These are phyloP conservation scores for Diaporthe sp. DNA, from an alignment of 2,329 filamentous ascomycete species.

Conservation along the genomic window DNA sequence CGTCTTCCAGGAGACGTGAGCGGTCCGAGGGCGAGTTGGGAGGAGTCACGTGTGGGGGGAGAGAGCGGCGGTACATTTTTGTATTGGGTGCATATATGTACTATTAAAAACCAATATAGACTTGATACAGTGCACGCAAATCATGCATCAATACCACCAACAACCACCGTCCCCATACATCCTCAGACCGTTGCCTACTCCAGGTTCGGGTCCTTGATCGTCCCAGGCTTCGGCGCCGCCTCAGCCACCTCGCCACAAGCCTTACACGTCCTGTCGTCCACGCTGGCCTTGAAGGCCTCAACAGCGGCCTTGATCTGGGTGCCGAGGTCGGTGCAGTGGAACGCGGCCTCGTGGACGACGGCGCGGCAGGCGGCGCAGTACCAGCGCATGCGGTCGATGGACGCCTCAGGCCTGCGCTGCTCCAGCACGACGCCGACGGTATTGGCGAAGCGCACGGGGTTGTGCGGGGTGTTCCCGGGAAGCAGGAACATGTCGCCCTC, in stretches of 20 bases:
- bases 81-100: constrained; percentile 25
- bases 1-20: constrained; percentile 79
- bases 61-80: neutral
- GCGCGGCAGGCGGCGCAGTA: constrained; percentile 82
- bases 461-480: constrained; percentile 95
- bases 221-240: constrained; percentile 73
- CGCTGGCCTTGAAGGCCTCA: constrained; percentile 79
- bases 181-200: constrained; percentile 46
- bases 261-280: constrained; percentile 79
- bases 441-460: constrained; percentile 91
- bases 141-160: constrained; percentile 27
- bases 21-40: neutral
- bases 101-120: constrained; percentile 32
- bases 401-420: constrained; percentile 79
- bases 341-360: constrained; percentile 87
- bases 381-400: constrained; percentile 87
- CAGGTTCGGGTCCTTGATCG: constrained; percentile 72
- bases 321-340: constrained; percentile 91
- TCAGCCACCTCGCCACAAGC: constrained; percentile 84
- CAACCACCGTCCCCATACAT: neutral
- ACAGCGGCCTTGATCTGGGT: constrained; percentile 96
- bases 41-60: neutral
- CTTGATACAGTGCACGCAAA: neutral
- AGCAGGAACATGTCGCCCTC: constrained; percentile 96
- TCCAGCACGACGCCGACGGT: constrained; percentile 96